phyloP scores from a whole-genome alignment of 1,139 yeast genomes.

The Kodamaea alishanica region DNA sequence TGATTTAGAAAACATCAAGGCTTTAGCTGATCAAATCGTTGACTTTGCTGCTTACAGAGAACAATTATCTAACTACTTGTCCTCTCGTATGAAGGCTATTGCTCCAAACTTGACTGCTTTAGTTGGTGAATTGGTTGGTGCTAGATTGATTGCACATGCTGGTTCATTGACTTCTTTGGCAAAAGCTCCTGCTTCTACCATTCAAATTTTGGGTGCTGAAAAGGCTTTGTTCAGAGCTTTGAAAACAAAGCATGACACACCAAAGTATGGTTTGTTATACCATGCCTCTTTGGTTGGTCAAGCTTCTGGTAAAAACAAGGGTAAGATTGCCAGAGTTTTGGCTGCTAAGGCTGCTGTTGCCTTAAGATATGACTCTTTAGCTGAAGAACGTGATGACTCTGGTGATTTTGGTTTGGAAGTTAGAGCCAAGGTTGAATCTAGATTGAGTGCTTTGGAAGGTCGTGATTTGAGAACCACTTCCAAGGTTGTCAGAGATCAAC shows the following conservation, averaged over 20 bases:
- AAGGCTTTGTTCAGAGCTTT: conserved; percentile 98
- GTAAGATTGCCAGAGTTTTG: conserved; percentile 96
- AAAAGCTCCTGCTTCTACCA: conserved; percentile 97
- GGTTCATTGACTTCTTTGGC: conserved; percentile 93
- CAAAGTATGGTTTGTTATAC: conserved; percentile 95
- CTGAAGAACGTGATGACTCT: conserved; percentile 94
- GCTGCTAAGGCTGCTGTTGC: conserved; percentile 99
- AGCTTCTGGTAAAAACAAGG: conserved; percentile 97
- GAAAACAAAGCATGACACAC: conserved; percentile 97
- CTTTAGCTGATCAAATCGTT: conserved; percentile 91
- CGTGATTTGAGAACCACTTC: conserved; percentile 84
- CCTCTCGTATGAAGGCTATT: conserved; percentile 95
- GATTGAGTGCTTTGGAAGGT: conserved; percentile 94
- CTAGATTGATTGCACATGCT: conserved; percentile 95
- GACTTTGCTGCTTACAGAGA: conserved; percentile 94
- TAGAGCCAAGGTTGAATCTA: conserved; percentile 89
- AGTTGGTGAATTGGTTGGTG: conserved; percentile 98
- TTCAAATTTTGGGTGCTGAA: conserved; percentile 98
- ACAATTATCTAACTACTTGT: conserved; percentile 81
- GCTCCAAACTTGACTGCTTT: conserved; percentile 96
- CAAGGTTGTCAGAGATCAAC: conserved; percentile 68
- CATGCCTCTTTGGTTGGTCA: conserved; percentile 97
- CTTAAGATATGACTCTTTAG: conserved; percentile 90
- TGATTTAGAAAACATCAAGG: conserved; percentile 80
- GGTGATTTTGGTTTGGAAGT: conserved; percentile 92